phyloP scores from a whole-genome alignment of 352 stramenopile species.

The Pythium periplocum region DNA sequence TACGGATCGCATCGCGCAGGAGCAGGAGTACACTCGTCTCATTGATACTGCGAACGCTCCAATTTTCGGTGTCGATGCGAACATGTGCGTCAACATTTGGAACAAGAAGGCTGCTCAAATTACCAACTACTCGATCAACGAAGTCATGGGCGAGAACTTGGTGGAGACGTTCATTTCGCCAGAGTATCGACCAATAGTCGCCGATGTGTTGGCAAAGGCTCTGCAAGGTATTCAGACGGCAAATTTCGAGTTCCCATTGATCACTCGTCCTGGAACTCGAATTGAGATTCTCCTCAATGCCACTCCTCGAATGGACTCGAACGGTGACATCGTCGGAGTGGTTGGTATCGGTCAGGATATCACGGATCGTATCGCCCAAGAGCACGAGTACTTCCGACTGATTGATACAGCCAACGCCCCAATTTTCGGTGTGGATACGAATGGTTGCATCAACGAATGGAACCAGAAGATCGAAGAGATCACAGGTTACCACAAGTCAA shows the following conservation, averaged over 20 bases:
- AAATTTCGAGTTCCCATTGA: constrained; percentile 89
- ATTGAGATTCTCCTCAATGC: constrained; percentile 79
- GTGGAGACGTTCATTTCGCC: constrained; percentile 83
- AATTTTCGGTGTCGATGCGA: constrained; percentile 59
- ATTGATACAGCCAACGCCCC: constrained; percentile 79
- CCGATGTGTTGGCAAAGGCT: constrained; percentile 67
- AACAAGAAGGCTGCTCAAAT: constrained; percentile 88
- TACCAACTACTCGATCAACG: constrained; percentile 81
- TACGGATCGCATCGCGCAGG: constrained; percentile 47
- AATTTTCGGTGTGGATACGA: constrained; percentile 83
- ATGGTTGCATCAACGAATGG: constrained; percentile 82
- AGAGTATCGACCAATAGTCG: constrained; percentile 61
- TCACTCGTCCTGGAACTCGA: constrained; percentile 49
- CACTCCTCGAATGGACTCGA: constrained; percentile 55
- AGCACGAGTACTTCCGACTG: constrained; percentile 66
- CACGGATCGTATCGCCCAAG: constrained; percentile 63
- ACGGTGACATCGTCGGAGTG: constrained; percentile 80
- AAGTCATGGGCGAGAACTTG: constrained; percentile 83
- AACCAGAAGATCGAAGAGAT: constrained; percentile 87
- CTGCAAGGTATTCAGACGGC: constrained; percentile 70
- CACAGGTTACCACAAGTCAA: constrained; percentile 71
- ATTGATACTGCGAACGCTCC: constrained; percentile 70
- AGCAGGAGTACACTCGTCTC: constrained; percentile 49
- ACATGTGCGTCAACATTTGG: constrained; percentile 84
- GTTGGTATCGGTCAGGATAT: constrained; percentile 86